Conservation (phyloP, 2,329 filamentous ascomycete genomes). For the Aspergillus sp. region DNA sequence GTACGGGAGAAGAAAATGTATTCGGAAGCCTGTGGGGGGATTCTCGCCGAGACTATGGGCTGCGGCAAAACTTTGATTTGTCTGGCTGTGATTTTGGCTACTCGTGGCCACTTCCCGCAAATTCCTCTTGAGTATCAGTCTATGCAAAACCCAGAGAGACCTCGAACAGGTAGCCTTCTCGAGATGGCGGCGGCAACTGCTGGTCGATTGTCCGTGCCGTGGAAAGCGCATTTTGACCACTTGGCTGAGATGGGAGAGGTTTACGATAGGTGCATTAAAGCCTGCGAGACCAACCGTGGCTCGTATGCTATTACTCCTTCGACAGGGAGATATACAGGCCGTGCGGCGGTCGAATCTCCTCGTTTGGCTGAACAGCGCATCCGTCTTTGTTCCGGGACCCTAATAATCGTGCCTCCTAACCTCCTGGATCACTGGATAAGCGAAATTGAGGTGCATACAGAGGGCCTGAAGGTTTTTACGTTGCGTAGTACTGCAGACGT, state of each 20-base stretch:
- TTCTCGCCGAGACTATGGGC: conserved; percentile 52
- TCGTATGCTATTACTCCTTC: conserved; percentile 58
- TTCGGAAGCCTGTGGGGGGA: conserved; percentile 70
- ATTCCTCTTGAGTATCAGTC: conserved; percentile 63
- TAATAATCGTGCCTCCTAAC: conserved; percentile 81
- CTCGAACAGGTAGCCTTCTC: conserved; percentile 61
- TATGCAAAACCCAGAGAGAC: conserved; percentile 42
- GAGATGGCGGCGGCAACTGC: conserved; percentile 74
- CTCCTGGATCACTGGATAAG: conserved; percentile 79
- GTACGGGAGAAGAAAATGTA: conserved; percentile 69
- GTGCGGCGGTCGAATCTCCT: conserved; percentile 42
- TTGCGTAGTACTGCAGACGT: conserved; percentile 53
- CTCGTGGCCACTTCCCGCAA: conserved; percentile 64
- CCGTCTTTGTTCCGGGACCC: conserved; percentile 65
- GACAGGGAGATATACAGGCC: conserved; percentile 38
- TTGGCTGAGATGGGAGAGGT: conserved; percentile 51
- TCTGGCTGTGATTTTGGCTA: conserved; percentile 73
- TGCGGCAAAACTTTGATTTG: conserved; percentile 86
- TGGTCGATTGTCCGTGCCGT: conserved; percentile 68
- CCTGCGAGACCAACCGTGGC: conserved; percentile 59
- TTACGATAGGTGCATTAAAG: conserved; percentile 55
- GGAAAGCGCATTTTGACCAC: conserved; percentile 63
- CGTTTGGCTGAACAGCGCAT: conserved; percentile 49
- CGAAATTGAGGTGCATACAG: conserved; percentile 77
- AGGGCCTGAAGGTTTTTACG: conserved; percentile 63